Evolutionary conservation across 2,329 filamentous ascomycete genomes (phyloP), one percentile per base, ranked within the genome.

Genomic region (Aureobasidium sp.): DNA sequence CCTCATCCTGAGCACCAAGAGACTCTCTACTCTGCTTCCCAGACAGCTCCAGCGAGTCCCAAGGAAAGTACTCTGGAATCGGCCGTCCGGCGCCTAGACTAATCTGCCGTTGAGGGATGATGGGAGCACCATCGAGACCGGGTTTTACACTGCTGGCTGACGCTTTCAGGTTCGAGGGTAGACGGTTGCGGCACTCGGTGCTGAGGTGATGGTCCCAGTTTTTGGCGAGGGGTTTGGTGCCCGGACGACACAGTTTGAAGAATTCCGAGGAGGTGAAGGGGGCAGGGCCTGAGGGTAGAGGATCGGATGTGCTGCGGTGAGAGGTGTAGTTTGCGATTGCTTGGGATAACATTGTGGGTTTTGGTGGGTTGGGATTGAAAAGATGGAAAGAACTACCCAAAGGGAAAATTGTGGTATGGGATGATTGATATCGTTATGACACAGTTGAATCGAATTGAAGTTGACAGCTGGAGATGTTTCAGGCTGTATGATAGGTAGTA

Each of bases 21-120:
- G 43, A 11, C n/a, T 29, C 29, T 27, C 19, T 37, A 8, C 19
- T n/a, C 11, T 35, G 40, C 4, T 37, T 57, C 10, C 53, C 40
- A 27, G 53, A 57, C 21, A 62, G 55, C 46, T 40, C 45, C 45
- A 64, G 23, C 2, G 61, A 61, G 23, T 50, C 35, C 61, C 61
- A 64, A 11, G 62, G 62, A 31, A 54, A 64, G 53, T 57, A 63
- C 21, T 64, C 57, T 25, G 62, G 37, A 4, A 59, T 42, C 3
- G 61, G 63, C 43, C 61, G 33, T 33, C 61, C 61, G 23, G 61
- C 55, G 15, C 53, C 46, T 19, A 61, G 43, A 53, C 50, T 61
- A 11, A 61, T 61, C 15, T 57, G 53, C 8, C 40, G 38, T 27
- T 57, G 53, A 10, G 53, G 53, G 11, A 46, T 31, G 4, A 57